These are phyloP conservation scores for Lachnellula arida DNA, from an alignment of 2,329 filamentous ascomycete species.

Conservation along the genomic window DNA sequence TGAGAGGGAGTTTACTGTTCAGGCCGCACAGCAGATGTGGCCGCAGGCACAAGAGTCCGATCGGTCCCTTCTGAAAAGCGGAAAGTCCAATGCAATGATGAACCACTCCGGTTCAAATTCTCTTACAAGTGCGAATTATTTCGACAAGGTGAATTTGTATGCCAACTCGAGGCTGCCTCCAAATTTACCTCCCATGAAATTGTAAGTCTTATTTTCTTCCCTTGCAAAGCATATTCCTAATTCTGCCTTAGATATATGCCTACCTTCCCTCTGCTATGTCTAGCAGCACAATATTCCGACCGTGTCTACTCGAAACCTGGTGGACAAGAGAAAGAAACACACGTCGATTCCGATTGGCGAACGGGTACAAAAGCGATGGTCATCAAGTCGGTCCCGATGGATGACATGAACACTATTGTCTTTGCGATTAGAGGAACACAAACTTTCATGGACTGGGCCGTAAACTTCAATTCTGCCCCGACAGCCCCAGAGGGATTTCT, in stretches of 20 bases:
- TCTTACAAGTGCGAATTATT: conserved; percentile 51
- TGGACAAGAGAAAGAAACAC: conserved; percentile 60
- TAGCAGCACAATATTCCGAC: conserved; percentile 74
- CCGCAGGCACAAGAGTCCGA: conserved; percentile 22
- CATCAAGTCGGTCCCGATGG: conserved; percentile 74
- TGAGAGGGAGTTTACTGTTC: conserved; percentile 47
- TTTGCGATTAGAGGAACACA: conserved; percentile 80
- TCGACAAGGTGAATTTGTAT: conserved; percentile 74
- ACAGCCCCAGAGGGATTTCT: conserved; percentile 64
- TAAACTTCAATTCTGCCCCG: conserved; percentile 71
- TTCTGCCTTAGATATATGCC: conserved; percentile 54
- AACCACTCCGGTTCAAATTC: conserved; percentile 35
- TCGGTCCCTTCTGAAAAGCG: conserved; percentile 17
- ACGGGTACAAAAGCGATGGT: conserved; percentile 81
- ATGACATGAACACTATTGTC: conserved; percentile 72
- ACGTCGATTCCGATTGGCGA: conserved; percentile 66
- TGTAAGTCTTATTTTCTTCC: conserved; percentile 43
- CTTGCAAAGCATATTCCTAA: background rate
- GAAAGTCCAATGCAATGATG: conserved; percentile 32
- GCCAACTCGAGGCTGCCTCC: conserved; percentile 69
- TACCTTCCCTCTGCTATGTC: conserved; percentile 71
- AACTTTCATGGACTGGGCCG: conserved; percentile 79
- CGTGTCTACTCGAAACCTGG: conserved; percentile 65
- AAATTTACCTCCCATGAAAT: conserved; percentile 60
- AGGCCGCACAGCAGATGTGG: conserved; percentile 15